phyloP scores from a whole-genome alignment of 805 yeast genomes.

The Sungouiozyma ichnusensis region DNA sequence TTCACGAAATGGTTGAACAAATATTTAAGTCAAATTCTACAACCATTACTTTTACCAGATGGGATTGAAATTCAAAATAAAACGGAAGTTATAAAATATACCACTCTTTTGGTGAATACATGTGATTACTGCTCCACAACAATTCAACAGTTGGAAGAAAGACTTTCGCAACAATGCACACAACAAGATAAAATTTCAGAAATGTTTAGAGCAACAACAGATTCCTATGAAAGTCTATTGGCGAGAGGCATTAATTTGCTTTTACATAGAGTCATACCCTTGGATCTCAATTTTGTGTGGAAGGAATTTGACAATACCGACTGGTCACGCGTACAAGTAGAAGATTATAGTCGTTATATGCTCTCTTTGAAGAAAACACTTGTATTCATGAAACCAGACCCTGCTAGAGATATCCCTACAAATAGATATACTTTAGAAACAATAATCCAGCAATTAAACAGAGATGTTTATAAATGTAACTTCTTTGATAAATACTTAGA shows the following conservation, averaged over 20 bases:
- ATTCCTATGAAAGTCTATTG: conserved; percentile 46
- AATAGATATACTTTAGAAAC: conserved; percentile 17
- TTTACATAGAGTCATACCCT: conserved; percentile 42
- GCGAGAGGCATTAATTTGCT: conserved; percentile 47
- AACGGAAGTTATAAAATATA: conserved; percentile 50
- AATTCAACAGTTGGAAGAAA: conserved; percentile 63
- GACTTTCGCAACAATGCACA: conserved; percentile 35
- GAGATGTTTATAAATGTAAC: conserved; percentile 62
- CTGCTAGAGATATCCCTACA: conserved; percentile 25
- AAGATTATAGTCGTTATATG: conserved; percentile 64
- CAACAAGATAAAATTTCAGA: conserved; percentile 33
- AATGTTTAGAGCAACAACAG: conserved; percentile 45
- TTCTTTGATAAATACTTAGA: conserved; percentile 73
- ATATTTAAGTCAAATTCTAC: conserved; percentile 43
- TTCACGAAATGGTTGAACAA: conserved; percentile 58
- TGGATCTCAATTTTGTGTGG: conserved; percentile 64
- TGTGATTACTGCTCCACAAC: conserved; percentile 83
- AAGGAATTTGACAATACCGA: conserved; percentile 69
- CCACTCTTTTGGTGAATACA: conserved; percentile 71
- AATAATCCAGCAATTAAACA: conserved; percentile 49
- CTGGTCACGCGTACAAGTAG: conserved; percentile 61
- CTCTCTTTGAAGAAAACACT: conserved; percentile 43
- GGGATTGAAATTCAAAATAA: conserved; percentile 33
- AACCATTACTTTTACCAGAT: conserved; percentile 37
- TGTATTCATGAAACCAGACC: conserved; percentile 18